Evolutionary conservation across 164 flowering plant genomes (phyloP), one percentile per base, ranked within the genome.

Genomic region (Umbilicus rupestris): DNA sequence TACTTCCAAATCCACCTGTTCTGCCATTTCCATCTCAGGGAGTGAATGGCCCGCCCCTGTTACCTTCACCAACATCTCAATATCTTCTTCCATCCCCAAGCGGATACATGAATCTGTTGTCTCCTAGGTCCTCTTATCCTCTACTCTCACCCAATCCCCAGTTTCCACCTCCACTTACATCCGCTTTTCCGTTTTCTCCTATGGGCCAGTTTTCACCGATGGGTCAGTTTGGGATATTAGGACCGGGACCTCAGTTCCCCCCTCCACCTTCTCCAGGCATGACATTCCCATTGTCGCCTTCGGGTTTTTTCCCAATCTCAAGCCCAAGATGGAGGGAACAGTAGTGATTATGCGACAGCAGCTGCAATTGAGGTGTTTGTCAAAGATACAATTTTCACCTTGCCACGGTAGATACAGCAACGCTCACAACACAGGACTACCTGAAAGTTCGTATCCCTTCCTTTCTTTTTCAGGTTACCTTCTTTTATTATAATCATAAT

Each of bases 291-390:
- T 62, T 81, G 6, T 87, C 96, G 2, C 95, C 99, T 35, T 79
- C 92, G 0, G 92, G 88, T 0, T 83, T 85, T 69, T 85, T 87
- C 70, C 85, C 93, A 16, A 35, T 85, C 3, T 39, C 77, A 49
- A 91, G 96, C 74, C 97, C 99, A 49, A 79, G 89, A 70, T 94
- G 97, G 99, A 88, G 96, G 77, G 82, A 78, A 69, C 80, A 76
- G 52, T 81, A 80, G 74, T 65, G 66, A 29, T 59, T 31, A 59
- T n/a, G n/a, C n/a, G n/a, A n/a, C n/a, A n/a, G n/a, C n/a, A n/a
- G n/a, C n/a, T n/a, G n/a, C n/a, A n/a, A n/a, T n/a, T n/a, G n/a
- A n/a, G n/a, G n/a, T n/a, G n/a, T n/a, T n/a, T n/a, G n/a, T n/a
- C n/a, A n/a, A n/a, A n/a, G n/a, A n/a, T n/a, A n/a, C n/a, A n/a